Evolutionary conservation across 345 rosid genomes (phyloP).

Genomic region (Bruguiera gymnorhiza): DNA sequence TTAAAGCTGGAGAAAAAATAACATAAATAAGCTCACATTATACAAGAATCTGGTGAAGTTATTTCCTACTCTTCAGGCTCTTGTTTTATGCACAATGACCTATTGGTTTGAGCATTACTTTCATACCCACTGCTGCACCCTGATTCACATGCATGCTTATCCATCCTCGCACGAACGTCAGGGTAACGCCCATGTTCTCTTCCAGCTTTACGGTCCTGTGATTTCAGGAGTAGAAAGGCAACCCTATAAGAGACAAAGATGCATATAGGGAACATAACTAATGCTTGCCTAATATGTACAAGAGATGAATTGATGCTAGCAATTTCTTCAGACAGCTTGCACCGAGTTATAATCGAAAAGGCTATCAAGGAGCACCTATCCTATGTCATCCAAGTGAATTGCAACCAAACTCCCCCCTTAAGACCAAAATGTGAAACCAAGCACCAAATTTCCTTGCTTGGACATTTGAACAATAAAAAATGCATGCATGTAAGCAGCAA

Average conservation of each 20-base stretch:
- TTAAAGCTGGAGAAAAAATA: not conserved
- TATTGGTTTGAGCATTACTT: conserved; percentile 44
- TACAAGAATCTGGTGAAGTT: conserved; percentile 14
- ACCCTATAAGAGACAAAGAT: not conserved
- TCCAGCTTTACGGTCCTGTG: conserved; percentile 63
- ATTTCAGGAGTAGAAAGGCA: conserved; percentile 12
- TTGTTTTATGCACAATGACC: conserved; percentile 41
- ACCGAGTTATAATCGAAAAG: not conserved
- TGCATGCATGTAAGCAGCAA: not conserved
- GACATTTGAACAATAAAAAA: not conserved
- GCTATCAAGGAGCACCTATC: not conserved
- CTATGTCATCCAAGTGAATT: not conserved
- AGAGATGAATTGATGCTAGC: not conserved
- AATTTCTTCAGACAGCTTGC: not conserved
- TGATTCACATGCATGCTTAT: conserved; percentile 53
- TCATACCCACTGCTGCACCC: conserved; percentile 79
- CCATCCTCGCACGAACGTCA: conserved; percentile 34
- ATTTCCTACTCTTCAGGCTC: conserved; percentile 42
- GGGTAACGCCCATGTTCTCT: conserved; percentile 42
- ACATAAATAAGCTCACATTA: conserved; percentile 11
- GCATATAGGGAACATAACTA: not conserved
- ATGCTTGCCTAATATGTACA: not conserved
- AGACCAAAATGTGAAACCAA: not conserved
- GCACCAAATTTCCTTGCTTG: not conserved
- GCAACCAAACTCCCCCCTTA: not conserved